Evolutionary conservation across 1,284 basidiomycete species (phyloP).

Genomic region (Veloporphyrellus conicus): DNA sequence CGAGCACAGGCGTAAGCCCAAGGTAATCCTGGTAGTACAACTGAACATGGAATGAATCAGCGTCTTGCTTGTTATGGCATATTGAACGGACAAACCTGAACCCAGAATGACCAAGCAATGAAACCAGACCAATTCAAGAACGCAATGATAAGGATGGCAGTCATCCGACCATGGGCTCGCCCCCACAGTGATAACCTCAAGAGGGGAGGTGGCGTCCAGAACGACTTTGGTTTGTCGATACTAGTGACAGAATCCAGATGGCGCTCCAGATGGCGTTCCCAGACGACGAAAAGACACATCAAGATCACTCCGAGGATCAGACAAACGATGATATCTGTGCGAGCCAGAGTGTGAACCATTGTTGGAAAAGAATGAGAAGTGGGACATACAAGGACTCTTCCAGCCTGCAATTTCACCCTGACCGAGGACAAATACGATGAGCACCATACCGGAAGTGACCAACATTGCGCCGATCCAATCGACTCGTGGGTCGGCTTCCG

Average conservation of each 20-base stretch:
- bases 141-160: conserved; percentile 55
- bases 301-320: conserved; percentile 56
- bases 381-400: conserved; percentile 62
- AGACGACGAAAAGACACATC: conserved; percentile 52
- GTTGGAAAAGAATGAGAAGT: neutral
- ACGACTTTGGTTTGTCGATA: conserved; percentile 16
- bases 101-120: conserved; percentile 47
- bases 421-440: conserved; percentile 77
- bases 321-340: conserved; percentile 47
- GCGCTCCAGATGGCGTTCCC: conserved; percentile 60
- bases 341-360: conserved; percentile 4
- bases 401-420: conserved; percentile 75
- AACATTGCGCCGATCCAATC: conserved; percentile 82
- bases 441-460: conserved; percentile 69
- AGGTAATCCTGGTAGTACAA: conserved; percentile 68
- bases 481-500: conserved; percentile 54
- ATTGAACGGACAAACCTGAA: conserved; percentile 36
- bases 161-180: conserved; percentile 56
- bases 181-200: conserved; percentile 61
- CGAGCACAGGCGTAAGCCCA: conserved; percentile 52
- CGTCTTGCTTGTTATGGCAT: neutral
- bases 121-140: conserved; percentile 65
- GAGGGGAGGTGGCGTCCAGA: conserved; percentile 54
- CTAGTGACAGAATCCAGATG: conserved; percentile 23
- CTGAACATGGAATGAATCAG: conserved; percentile 30